Evolutionary conservation across 768 basidiomycete genomes (phyloP).

Genomic region (Podaxis sp.): DNA sequence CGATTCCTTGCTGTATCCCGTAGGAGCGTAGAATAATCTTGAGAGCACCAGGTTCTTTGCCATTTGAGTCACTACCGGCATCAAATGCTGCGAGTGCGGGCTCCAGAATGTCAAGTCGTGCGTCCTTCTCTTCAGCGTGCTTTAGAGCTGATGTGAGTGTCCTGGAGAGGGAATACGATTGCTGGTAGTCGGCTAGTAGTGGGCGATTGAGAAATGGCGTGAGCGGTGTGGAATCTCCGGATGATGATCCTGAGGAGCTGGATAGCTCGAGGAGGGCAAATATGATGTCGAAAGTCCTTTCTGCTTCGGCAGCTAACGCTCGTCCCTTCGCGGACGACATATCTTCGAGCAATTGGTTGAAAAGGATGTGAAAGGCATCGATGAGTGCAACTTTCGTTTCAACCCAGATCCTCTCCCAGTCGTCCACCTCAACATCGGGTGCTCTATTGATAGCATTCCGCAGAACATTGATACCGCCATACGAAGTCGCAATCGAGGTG

Average conservation of each 20-base stretch:
- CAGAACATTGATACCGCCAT: constrained; percentile 52
- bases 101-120: constrained; percentile 57
- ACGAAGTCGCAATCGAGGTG: constrained; percentile 51
- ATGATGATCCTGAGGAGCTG: constrained; percentile 27
- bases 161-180: constrained; percentile 57
- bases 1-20: constrained; percentile 42
- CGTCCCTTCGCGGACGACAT: constrained; percentile 43
- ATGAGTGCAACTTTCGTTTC: constrained; percentile 72
- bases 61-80: constrained; percentile 15
- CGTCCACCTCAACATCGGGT: constrained; percentile 39
- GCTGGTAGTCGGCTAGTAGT: constrained; percentile 72
- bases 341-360: constrained; percentile 49
- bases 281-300: constrained; percentile 56
- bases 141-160: constrained; percentile 47
- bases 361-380: constrained; percentile 64
- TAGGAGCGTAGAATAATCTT: constrained; percentile 65
- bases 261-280: constrained; percentile 57
- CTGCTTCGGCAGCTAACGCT: constrained; percentile 45
- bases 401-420: constrained; percentile 74
- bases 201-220: constrained; percentile 68
- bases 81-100: constrained; percentile 46
- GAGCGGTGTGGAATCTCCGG: constrained; percentile 18
- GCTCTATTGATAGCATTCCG: constrained; percentile 21
- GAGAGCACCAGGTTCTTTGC: constrained; percentile 54
- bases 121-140: constrained; percentile 52